Base-by-base conservation (phyloP, 495 filamentous ascomycete species). In the Immersiella caudata region DNA sequence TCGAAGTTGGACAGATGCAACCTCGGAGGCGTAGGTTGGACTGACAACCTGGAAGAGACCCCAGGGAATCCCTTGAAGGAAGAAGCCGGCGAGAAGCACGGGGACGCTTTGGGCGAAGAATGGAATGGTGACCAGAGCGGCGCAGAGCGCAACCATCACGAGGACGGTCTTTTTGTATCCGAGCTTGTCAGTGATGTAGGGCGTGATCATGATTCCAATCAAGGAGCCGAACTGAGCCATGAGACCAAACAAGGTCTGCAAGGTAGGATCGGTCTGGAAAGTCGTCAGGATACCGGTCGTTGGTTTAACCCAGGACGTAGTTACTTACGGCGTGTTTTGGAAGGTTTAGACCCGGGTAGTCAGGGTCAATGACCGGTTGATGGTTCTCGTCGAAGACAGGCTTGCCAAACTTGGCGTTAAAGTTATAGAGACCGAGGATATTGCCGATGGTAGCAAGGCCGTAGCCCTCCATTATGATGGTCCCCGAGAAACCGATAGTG, bases 1-100 rank as follows among this genome's bases (percentile, higher is more conserved):
- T 7, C 89, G 87, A 29, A 90, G 80, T 57, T 70, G 69, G 16
- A 72, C 5, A 76, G 82, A 66, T 84, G 86, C 58, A 82, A 90
- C 83, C 71, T 92, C 89, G 21, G 87, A 87, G 58, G 89, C 80
- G 66, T 87, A 87, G 0, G 84, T 75, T 0, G 82, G 79, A 0
- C 81, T 81, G 65, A 86, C 78, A 20, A 83, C 84, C 62, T 82
- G 81, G 75, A 84, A 87, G 59, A 86, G 77, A 62, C 90, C 91
- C 88, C 89, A 92, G 4, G 89, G 88, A 68, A 93, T 86, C 62
- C 90, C 90, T 64, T 87, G 87, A 58, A 93, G 81, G 36, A 93
- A 84, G 73, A 90, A 89, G 40, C 85, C 90, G 7, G 84, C 85
- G 14, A 89, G 79, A 33, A 93, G 82, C 8, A 87, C 74, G 49